Evolutionary conservation across 257 asterid species (phyloP).

Genomic region (Apocynum venetum): DNA sequence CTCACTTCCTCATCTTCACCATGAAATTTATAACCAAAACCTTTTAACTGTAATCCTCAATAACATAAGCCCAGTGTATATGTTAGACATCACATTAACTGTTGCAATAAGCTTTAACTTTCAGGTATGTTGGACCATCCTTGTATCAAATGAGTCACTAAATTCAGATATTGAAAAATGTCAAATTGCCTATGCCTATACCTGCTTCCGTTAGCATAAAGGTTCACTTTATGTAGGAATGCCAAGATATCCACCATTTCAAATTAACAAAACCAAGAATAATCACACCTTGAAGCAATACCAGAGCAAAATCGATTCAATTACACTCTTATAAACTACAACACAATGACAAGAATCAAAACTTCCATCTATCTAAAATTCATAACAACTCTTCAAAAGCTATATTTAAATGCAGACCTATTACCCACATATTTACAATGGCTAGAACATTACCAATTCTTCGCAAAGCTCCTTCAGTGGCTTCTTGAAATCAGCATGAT

Average conservation of each 20-base stretch:
- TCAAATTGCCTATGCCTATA: background rate
- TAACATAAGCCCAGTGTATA: background rate
- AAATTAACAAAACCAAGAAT: background rate
- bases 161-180: background rate
- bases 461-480: slow-evolving; percentile 77
- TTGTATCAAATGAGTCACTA: background rate
- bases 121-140: background rate
- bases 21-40: background rate
- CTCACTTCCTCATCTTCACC: background rate
- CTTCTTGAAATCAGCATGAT: slow-evolving; percentile 64
- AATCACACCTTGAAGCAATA: background rate
- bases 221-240: background rate
- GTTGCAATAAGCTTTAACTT: background rate
- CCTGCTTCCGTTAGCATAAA: background rate
- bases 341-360: background rate
- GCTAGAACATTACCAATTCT: slow-evolving; percentile 46
- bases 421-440: background rate
- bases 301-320: background rate
- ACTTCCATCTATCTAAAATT: background rate
- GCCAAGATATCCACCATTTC: background rate
- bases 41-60: background rate
- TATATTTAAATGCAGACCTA: background rate
- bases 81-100: background rate
- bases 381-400: background rate
- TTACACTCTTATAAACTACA: background rate